Evolutionary conservation across 768 basidiomycete genomes (phyloP), one percentile per base, ranked within the genome.

Genomic region (Mycena rosella): DNA sequence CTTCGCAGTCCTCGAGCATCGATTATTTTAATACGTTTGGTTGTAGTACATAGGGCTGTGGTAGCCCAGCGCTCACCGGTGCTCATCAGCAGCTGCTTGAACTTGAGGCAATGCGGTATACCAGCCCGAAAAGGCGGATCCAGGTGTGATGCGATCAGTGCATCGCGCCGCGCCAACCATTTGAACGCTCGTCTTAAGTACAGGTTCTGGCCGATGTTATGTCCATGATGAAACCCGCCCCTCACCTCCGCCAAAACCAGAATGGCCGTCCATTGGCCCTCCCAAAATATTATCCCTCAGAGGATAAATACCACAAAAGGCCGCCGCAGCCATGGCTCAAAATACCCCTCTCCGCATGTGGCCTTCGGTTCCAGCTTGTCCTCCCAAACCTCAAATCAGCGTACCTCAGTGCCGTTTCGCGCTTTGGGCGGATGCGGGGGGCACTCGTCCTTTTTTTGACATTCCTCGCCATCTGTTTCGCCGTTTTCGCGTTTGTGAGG

Each of bases 401-500:
- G 0, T 56, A 62, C 32, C 29, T 49, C 2, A 17, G 38, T 5
- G 42, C 47, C 22, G 38, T 49, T 29, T 29, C 51, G 18, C 66
- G 61, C 26, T 63, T 71, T 32, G 70, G 70, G 30, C 65, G 66
- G 20, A 81, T 85, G 77, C 80, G 87, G 67, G 89, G 90, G 4
- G 84, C 84, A 17, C 70, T 88, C 56, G 71, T 91, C 42, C 77
- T 92, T 26, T 82, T 82, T 54, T 34, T 88, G 56, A 79, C 82
- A 27, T 72, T 89, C 72, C 51, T 88, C 38, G 77, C 79, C 59
- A 72, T 85, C 47, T 60, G 87, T n/a, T 86, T 90, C 71, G 79
- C 86, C 47, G 74, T 86, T n/a, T 87, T 91, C 69, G 87, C 89
- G 8, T 79, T 92, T 36, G 82, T 85, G 6, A 88, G 86, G 69